phyloP scores from a whole-genome alignment of 129 eudicot genomes.

The Pulicaria dysenterica region DNA sequence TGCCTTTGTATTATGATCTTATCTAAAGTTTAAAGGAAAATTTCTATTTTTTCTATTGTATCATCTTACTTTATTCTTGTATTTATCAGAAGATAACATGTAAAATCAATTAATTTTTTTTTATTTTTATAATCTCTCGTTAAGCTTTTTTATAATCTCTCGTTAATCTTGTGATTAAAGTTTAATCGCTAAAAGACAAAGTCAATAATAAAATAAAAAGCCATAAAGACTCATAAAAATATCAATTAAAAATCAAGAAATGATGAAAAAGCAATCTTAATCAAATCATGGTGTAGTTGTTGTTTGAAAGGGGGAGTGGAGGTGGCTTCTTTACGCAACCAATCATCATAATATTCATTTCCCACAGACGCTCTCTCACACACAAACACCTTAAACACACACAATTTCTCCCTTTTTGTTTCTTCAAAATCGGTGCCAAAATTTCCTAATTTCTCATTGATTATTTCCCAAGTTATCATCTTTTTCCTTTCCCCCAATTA shows the following conservation, averaged over 20 bases:
- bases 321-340: constrained; percentile 32
- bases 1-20: too few species aligned
- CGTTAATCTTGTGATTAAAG: neutral
- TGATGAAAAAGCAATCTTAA: constrained; percentile 25
- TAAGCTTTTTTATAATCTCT: too few species aligned
- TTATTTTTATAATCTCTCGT: too few species aligned
- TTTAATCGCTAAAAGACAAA: constrained; percentile 16
- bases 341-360: constrained; percentile 31
- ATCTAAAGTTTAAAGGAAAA: too few species aligned
- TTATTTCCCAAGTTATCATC: neutral
- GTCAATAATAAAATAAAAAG: constrained; percentile 9
- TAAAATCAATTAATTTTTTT: too few species aligned
- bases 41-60: too few species aligned
- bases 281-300: constrained; percentile 34
- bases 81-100: too few species aligned
- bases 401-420: neutral
- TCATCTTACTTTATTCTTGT: too few species aligned
- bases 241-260: constrained; percentile 11
- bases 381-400: constrained; percentile 27
- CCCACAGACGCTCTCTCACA: constrained; percentile 29
- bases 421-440: constrained; percentile 19
- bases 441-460: neutral
- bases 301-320: constrained; percentile 26
- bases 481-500: neutral
- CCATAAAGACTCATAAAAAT: constrained; percentile 19